A percentile compares a stretch with the other conserved stretches of the same genome.
Conservation (phyloP, 345 rosid species). For the Psidium friedrichsthalianum region DNA sequence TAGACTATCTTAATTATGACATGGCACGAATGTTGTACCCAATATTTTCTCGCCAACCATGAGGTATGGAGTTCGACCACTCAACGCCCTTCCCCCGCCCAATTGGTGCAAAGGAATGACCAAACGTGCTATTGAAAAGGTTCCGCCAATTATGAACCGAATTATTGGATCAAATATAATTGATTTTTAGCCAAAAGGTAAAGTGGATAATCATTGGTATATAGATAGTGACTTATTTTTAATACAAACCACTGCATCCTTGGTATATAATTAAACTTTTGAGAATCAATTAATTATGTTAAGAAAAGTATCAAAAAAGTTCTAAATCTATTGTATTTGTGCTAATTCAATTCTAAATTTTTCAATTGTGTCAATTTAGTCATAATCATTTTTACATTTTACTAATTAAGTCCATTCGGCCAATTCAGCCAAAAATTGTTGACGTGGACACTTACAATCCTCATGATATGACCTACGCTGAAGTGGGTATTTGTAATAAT, state of each 20-base stretch:
- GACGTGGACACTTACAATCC: accelerated
- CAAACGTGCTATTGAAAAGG: neutral
- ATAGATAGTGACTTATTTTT: neutral
- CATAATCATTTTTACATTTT: no score
- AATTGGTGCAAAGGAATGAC: neutral
- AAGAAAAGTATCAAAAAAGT: no score
- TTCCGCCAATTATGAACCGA: neutral
- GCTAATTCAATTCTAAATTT: no score
- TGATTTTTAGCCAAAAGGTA: neutral
- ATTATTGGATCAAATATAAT: neutral
- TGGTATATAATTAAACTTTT: neutral
- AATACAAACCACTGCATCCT: neutral
- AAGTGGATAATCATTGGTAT: neutral
- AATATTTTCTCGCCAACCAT: neutral
- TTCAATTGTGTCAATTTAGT: no score
- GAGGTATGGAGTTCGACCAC: neutral
- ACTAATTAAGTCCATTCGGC: no score
- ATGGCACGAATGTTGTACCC: no score
- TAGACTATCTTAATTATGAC: no score
- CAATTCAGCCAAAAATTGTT: no score
- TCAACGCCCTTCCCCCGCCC: neutral
- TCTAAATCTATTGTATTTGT: no score
- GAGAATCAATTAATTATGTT: neutral
- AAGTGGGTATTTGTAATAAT: no score
- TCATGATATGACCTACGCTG: no score